Evolutionary conservation across 1,284 basidiomycete genomes (phyloP).

Genomic region (Naganishia sp.): DNA sequence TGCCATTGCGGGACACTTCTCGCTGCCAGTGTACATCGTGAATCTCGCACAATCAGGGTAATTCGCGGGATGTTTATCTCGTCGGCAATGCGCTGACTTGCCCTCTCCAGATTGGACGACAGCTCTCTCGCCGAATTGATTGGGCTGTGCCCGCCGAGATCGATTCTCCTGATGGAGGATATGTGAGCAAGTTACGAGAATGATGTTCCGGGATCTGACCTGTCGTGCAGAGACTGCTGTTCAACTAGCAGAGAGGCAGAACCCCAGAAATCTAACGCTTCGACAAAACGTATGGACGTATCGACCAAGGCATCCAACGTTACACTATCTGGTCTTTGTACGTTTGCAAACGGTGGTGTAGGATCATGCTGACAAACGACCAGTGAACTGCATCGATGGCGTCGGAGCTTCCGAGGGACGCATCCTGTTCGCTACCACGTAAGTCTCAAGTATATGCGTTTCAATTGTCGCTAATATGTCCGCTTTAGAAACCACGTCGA

Average conservation of each 20-base stretch:
- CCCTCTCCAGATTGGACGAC: conserved; percentile 61
- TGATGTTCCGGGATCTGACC: neutral
- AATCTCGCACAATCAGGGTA: conserved; percentile 68
- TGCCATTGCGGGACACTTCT: conserved; percentile 71
- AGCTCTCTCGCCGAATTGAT: conserved; percentile 63
- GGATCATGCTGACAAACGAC: neutral
- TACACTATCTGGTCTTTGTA: conserved; percentile 69
- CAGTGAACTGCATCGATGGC: conserved; percentile 75
- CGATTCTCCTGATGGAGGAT: conserved; percentile 77
- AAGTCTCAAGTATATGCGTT: conserved; percentile 46
- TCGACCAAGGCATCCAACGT: conserved; percentile 50
- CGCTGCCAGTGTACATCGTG: conserved; percentile 70
- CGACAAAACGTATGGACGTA: conserved; percentile 42
- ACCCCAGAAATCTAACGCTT: conserved; percentile 28
- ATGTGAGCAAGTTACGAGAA: conserved; percentile 35
- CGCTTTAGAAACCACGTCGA: conserved; percentile 72
- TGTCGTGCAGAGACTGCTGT: conserved; percentile 43
- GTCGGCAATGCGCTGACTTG: neutral
- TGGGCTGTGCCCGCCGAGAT: conserved; percentile 65
- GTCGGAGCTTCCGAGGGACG: conserved; percentile 81
- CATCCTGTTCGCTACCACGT: conserved; percentile 70
- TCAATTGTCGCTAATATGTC: too few relatives aligned
- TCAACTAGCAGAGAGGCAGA: conserved; percentile 36
- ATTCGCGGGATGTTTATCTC: conserved; percentile 31
- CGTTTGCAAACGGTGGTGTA: neutral